Conservation (phyloP, 1,284 basidiomycete genomes). For the Rhodotorula sp. region DNA sequence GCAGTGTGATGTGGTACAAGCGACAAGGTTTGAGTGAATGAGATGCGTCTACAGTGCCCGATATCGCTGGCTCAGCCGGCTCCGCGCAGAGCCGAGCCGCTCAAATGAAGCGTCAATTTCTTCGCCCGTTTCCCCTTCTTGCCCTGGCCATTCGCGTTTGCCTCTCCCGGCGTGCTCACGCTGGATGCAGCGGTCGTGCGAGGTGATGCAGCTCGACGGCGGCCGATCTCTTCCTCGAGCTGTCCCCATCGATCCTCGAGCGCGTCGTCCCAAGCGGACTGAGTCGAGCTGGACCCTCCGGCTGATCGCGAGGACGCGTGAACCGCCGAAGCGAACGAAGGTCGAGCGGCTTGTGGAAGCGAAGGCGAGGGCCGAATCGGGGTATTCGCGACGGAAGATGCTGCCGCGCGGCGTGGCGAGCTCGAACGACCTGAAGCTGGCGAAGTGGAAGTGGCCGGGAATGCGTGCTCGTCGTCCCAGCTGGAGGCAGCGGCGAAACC, state of each 20-base stretch:
- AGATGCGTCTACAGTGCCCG: neutral
- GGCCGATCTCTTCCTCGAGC: conserved; percentile 34
- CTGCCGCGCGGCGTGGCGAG: neutral
- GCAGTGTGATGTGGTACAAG: conserved; percentile 1
- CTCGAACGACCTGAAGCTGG: neutral
- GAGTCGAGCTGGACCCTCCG: neutral
- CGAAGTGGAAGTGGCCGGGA: conserved; percentile 19
- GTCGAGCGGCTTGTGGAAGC: neutral
- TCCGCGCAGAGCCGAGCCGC: conserved; percentile 1
- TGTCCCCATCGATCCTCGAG: conserved; percentile 36
- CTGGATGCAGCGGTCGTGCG: neutral
- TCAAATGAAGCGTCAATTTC: conserved; percentile 11
- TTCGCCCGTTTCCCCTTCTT: conserved; percentile 11
- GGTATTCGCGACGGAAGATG: neutral
- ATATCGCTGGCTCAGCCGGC: neutral
- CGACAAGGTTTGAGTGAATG: neutral
- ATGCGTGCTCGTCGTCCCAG: conserved; percentile 28
- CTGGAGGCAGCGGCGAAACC: conserved; percentile 1
- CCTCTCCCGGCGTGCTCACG: neutral
- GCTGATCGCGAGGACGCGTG: conserved; percentile 15
- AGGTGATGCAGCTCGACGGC: conserved; percentile 1
- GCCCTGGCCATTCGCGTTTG: conserved; percentile 2
- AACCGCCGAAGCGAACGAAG: conserved; percentile 34
- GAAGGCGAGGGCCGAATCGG: neutral
- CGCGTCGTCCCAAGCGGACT: conserved; percentile 21